phyloP scores from a whole-genome alignment of 1,284 basidiomycete genomes.

The Microbotryum saponariae region DNA sequence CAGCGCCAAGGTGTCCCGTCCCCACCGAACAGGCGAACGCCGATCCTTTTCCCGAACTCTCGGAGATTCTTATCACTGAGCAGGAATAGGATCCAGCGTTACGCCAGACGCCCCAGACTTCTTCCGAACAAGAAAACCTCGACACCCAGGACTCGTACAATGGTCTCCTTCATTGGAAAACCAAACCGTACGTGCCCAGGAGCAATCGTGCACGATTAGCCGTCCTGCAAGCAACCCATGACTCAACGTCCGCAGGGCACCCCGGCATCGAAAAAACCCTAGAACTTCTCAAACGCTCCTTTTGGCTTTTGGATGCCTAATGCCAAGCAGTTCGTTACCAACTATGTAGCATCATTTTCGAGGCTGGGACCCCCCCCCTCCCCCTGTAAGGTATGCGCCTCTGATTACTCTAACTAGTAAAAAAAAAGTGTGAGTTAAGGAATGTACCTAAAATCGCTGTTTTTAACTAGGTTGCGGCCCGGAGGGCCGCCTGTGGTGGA shows the following conservation, averaged over 20 bases:
- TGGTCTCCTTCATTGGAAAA: background rate
- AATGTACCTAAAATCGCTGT: too few species aligned
- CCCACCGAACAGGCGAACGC: too few species aligned
- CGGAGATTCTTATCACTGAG: background rate
- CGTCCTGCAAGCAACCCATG: constrained; percentile 37
- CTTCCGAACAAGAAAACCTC: background rate
- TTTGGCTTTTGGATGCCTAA: constrained; percentile 35
- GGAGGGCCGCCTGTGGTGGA: too few species aligned
- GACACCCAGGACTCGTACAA: background rate
- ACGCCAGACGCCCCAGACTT: background rate
- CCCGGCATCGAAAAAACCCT: constrained; percentile 38
- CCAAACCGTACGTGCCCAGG: constrained; percentile 40
- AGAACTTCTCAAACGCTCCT: constrained; percentile 39
- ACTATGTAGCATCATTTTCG: too few species aligned
- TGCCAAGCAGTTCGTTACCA: constrained; percentile 36
- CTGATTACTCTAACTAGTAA: too few species aligned
- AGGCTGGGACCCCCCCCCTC: too few species aligned
- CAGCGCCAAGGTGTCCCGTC: too few species aligned
- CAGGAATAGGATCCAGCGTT: background rate
- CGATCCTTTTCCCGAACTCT: background rate
- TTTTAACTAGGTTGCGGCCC: too few species aligned
- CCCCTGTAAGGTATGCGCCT: too few species aligned
- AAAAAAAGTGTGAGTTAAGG: too few species aligned
- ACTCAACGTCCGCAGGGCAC: constrained; percentile 36
- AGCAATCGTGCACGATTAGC: constrained; percentile 9